Conservation (phyloP, 768 basidiomycete genomes). For the Vishniacozyma victoriae region DNA sequence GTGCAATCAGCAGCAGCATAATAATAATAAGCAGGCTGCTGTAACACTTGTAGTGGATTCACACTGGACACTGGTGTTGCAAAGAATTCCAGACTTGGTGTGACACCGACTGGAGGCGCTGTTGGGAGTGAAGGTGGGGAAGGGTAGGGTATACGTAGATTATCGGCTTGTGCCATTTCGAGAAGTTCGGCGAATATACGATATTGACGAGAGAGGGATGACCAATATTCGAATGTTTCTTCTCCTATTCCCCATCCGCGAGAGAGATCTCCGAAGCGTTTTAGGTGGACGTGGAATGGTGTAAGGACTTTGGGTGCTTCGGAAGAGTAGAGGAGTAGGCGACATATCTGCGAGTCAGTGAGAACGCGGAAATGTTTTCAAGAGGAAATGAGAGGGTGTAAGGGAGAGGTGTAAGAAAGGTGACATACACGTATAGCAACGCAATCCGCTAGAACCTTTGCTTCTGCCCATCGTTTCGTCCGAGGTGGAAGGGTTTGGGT, state of each 20-base stretch:
- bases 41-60: conserved; percentile 75
- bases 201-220: conserved; percentile 91
- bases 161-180: conserved; percentile 64
- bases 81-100: conserved; percentile 55
- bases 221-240: conserved; percentile 96
- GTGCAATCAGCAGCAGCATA: conserved; percentile 82
- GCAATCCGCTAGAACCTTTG: conserved; percentile 91
- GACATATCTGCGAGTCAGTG: conserved; percentile 62
- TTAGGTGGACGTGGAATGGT: conserved; percentile 78
- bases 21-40: conserved; percentile 90
- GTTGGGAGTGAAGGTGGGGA: conserved; percentile 35
- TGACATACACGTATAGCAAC: conserved; percentile 73
- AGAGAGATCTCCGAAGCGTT: conserved; percentile 74
- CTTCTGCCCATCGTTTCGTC: conserved; percentile 97
- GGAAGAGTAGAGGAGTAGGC: conserved; percentile 84
- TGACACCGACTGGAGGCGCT: conserved; percentile 19
- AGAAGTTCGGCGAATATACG: conserved; percentile 85
- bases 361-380: conserved; percentile 1
- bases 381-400: neutral
- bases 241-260: conserved; percentile 93
- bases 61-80: conserved; percentile 60
- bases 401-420: neutral
- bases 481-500: conserved; percentile 79
- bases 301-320: conserved; percentile 74
- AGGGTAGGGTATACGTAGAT: conserved; percentile 28